phyloP scores from a whole-genome alignment of 306 rosid species.

The Sicyos edulis region DNA sequence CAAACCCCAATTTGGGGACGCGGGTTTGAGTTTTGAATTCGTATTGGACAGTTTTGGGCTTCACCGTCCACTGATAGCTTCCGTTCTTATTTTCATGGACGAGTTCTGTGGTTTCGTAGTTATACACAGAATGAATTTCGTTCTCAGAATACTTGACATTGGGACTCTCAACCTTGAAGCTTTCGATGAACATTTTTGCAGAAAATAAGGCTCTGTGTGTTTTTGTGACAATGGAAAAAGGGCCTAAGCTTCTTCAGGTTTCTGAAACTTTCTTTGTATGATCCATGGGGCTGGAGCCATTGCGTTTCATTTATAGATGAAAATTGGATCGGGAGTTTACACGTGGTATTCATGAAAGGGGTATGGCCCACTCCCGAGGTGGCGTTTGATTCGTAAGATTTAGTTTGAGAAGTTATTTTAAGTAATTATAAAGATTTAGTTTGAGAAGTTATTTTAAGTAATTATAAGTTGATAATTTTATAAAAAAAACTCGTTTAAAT shows the following conservation, averaged over 20 bases:
- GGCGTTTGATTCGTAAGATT: too few species aligned
- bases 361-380: background rate
- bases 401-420: too few species aligned
- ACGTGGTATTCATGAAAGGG: background rate
- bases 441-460: too few species aligned
- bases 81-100: slow-evolving; percentile 79
- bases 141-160: slow-evolving; percentile 55
- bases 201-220: background rate
- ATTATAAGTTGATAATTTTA: too few species aligned
- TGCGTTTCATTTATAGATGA: slow-evolving; percentile 1
- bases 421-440: too few species aligned
- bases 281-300: background rate
- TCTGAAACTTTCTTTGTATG: background rate
- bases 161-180: slow-evolving; percentile 80
- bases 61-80: slow-evolving; percentile 77
- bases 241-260: too few species aligned
- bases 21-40: slow-evolving; percentile 64
- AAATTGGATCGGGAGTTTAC: background rate
- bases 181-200: slow-evolving; percentile 62
- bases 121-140: slow-evolving; percentile 81
- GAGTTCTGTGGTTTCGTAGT: slow-evolving; percentile 84
- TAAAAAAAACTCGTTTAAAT: too few species aligned
- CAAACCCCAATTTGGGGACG: slow-evolving; percentile 84
- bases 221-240: too few species aligned
- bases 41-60: slow-evolving; percentile 75